phyloP scores from a whole-genome alignment of 192 early-diverging fungal genomes.

The Backusella liffmaniae region DNA sequence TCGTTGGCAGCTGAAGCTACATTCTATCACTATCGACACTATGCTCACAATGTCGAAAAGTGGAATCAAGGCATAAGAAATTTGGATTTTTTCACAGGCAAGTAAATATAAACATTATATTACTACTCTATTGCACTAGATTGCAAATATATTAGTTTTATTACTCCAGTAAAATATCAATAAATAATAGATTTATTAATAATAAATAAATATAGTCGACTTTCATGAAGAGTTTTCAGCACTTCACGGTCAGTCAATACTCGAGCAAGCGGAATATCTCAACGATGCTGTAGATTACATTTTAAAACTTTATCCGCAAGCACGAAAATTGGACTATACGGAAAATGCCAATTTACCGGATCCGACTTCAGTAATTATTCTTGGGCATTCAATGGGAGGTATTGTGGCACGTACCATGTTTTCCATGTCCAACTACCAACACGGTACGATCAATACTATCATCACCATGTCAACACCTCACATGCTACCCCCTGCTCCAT shows the following conservation, averaged over 20 bases:
- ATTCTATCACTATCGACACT: constrained; percentile 50
- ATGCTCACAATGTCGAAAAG: constrained; percentile 21
- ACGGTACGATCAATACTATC: constrained; percentile 76
- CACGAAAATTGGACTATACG: constrained; percentile 26
- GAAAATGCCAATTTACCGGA: constrained; percentile 28
- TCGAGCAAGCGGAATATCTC: constrained; percentile 85
- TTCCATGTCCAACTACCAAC: constrained; percentile 64
- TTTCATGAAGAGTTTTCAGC: constrained; percentile 92
- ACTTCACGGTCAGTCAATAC: constrained; percentile 75
- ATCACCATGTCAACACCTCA: constrained; percentile 91
- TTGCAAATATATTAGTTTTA: neutral
- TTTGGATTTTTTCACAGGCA: constrained; percentile 61
- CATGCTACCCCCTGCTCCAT: constrained; percentile 71
- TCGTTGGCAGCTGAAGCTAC: constrained; percentile 80
- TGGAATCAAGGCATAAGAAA: constrained; percentile 33
- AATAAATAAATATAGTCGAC: constrained; percentile 50
- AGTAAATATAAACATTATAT: neutral
- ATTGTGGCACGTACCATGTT: constrained; percentile 82
- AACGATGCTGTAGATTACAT: constrained; percentile 81
- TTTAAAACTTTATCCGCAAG: constrained; percentile 63
- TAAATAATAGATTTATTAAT: constrained; percentile 1
- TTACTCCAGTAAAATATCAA: neutral
- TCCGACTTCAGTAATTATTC: constrained; percentile 75
- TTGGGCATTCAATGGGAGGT: constrained; percentile 96
- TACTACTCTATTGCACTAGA: neutral